A percentile compares a stretch with the other conserved stretches of the same genome.
Conservation (phyloP, 306 rosid species). For the Vigna trinervia region DNA sequence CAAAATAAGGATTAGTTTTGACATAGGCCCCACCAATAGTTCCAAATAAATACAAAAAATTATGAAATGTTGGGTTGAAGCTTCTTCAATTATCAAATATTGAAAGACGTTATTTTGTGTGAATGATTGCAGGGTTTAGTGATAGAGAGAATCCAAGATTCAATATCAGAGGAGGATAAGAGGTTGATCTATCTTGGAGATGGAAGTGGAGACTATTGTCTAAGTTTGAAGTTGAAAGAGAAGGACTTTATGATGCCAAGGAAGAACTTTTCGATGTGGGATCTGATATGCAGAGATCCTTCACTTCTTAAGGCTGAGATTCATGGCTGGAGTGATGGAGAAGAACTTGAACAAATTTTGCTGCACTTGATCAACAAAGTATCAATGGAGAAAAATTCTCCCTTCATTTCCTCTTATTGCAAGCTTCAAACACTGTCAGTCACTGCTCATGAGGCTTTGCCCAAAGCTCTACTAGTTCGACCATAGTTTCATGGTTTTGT, state of each 20-base stretch:
- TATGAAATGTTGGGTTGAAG: background rate
- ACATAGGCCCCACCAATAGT: slow-evolving; percentile 27
- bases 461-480: too few relatives aligned
- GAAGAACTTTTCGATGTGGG: slow-evolving; percentile 68
- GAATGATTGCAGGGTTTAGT: slow-evolving; percentile 50
- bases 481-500: too few relatives aligned
- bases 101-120: background rate
- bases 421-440: too few relatives aligned
- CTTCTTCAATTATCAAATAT: background rate
- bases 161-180: slow-evolving; percentile 40
- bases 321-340: slow-evolving; percentile 49
- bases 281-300: slow-evolving; percentile 62
- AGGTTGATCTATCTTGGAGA: slow-evolving; percentile 70
- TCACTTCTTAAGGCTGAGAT: slow-evolving; percentile 58
- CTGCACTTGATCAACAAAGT: too few relatives aligned
- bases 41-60: background rate
- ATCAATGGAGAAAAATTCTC: too few relatives aligned
- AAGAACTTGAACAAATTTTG: too few relatives aligned
- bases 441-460: too few relatives aligned
- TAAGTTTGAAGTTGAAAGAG: slow-evolving; percentile 58
- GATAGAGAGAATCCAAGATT: slow-evolving; percentile 56
- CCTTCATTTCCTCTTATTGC: too few relatives aligned
- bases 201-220: slow-evolving; percentile 71
- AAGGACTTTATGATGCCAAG: slow-evolving; percentile 71
- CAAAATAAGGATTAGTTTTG: slow-evolving; percentile 33